These are phyloP conservation scores for Aspergillus hancockii DNA, from an alignment of 495 filamentous ascomycete species.

Conservation along the genomic window DNA sequence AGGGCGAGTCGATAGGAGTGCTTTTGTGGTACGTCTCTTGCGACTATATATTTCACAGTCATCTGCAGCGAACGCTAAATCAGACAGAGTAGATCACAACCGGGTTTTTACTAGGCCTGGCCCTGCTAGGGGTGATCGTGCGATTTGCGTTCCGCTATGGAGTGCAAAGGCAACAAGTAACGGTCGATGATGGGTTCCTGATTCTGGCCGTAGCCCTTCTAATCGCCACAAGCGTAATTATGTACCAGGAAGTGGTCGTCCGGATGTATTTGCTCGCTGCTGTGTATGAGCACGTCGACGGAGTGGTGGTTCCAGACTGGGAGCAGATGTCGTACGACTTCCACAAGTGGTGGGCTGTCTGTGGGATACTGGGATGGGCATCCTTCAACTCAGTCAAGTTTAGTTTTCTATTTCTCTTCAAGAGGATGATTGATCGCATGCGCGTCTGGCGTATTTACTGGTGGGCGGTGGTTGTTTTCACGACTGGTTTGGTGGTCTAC, in stretches of 20 bases:
- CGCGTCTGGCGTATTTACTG: neutral
- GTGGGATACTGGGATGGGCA: conserved; percentile 1
- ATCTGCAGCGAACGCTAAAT: neutral
- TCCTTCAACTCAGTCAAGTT: conserved; percentile 1
- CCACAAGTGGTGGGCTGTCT: neutral
- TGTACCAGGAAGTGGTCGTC: conserved; percentile 1
- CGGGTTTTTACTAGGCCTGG: neutral
- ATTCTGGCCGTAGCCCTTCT: neutral
- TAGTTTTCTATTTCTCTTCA: conserved; percentile 1
- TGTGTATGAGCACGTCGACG: neutral
- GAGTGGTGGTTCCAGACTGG: neutral
- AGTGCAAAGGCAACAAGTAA: neutral
- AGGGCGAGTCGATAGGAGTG: neutral
- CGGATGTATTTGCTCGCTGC: neutral
- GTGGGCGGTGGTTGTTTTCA: neutral
- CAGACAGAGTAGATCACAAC: neutral
- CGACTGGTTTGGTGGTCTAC: neutral
- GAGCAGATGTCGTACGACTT: neutral
- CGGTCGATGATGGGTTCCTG: conserved; percentile 1
- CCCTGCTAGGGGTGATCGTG: neutral
- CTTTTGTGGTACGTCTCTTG: neutral
- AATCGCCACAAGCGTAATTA: neutral
- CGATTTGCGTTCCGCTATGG: neutral
- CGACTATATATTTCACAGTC: neutral
- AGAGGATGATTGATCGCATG: neutral